Base-by-base conservation (phyloP, 306 rosid genomes). In the Cucumis hystrix region DNA sequence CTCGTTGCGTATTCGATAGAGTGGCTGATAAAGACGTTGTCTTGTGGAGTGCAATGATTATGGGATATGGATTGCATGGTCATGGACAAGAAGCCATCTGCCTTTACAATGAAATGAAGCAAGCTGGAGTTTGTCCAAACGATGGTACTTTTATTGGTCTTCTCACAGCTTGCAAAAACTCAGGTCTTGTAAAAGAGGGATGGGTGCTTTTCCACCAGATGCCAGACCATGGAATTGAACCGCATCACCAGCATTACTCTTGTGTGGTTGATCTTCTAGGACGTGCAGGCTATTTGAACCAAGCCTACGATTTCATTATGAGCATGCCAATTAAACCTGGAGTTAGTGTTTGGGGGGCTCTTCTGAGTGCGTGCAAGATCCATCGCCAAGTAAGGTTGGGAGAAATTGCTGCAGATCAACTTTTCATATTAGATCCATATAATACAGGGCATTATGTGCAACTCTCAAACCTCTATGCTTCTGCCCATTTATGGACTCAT, bases 151-250 rank as follows among this genome's bases (percentile, higher is more conserved):
- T 43, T 63, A 55, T 77, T 18, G 80, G 74, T 33, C 62, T 77
- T 43, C 80, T 77, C 45, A 63, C 74, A 17, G 80, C 80, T 10
- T 77, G 74, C 74, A 77, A 77, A n/a, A 66, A 77, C 17, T 63
- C 80, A 10, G 74, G 80, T 33, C 12, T 77, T 18, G 80, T 77
- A 61, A 52, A 49, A 62, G 80, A 77, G 49, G 80, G 80, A 64
- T 77, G 80, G 80, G 80, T 64, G 63, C 74, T 77, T 77, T 77
- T 77, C 63, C 80, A 62, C 62, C 43, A 54, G 47, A 77, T 77
- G 74, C 67, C 4, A 63, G 33, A 63, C 35, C 12, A 62, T 7
- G 37, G 61, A 60, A 54, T 77, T 52, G 60, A 77, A 43, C 80
- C 61, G 1, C 80, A 66, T 3, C 71, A 77, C 62, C 74, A 77